phyloP scores from a whole-genome alignment of 768 basidiomycete species.

The Termitomyces sp. region DNA sequence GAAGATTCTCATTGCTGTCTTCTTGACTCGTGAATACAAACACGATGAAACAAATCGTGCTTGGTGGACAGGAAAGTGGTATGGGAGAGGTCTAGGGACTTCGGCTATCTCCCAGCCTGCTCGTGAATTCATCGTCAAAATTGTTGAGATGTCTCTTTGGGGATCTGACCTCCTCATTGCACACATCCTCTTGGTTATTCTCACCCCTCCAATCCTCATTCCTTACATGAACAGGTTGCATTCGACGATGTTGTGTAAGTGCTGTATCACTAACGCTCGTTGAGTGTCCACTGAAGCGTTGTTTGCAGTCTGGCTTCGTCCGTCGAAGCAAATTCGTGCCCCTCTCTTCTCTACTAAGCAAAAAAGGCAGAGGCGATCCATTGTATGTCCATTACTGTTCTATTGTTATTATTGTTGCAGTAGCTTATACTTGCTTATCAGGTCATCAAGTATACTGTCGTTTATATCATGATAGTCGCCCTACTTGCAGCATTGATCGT shows the following conservation, averaged over 20 bases:
- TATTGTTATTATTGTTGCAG: neutral
- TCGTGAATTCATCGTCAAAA: conserved; percentile 96
- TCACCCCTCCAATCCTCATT: conserved; percentile 79
- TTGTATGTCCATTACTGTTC: conserved; percentile 39
- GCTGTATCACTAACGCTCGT: neutral
- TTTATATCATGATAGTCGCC: conserved; percentile 75
- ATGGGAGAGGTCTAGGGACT: conserved; percentile 86
- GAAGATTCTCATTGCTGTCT: conserved; percentile 91
- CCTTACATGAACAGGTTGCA: conserved; percentile 87
- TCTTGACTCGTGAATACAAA: conserved; percentile 96
- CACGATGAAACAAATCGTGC: conserved; percentile 97
- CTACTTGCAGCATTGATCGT: conserved; percentile 77
- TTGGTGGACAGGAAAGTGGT: conserved; percentile 99
- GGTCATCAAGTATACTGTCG: conserved; percentile 80
- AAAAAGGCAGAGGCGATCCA: conserved; percentile 88
- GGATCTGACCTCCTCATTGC: conserved; percentile 89
- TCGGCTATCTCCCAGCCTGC: conserved; percentile 90
- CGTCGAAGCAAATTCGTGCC: conserved; percentile 89
- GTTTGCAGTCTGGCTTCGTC: conserved; percentile 85
- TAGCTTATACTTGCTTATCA: conserved; percentile 17
- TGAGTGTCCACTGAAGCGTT: neutral
- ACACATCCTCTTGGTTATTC: conserved; percentile 79
- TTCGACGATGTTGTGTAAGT: conserved; percentile 88
- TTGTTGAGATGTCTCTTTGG: conserved; percentile 97
- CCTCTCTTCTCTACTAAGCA: conserved; percentile 94